Base-by-base conservation (phyloP, 805 yeast species). In the Torulaspora indica region DNA sequence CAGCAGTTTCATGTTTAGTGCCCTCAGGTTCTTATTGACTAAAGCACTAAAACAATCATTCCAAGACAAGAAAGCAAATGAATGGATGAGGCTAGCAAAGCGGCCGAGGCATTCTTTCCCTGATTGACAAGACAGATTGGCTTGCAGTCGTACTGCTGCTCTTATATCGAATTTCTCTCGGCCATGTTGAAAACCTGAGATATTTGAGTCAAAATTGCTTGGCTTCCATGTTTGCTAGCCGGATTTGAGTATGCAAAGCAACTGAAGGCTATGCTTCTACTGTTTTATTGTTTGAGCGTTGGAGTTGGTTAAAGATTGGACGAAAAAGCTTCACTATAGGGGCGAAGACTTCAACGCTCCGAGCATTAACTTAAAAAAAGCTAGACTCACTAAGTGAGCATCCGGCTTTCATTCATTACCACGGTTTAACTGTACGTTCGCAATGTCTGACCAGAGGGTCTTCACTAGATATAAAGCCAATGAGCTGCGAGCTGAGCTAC, bases 401-500 rank as follows among this genome's bases (percentile, higher is more conserved):
- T n/a, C 17, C 14, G 22, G 18, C 5, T 33, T 7, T 18, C 6
- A n/a, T 4, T 12, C 14, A 10, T 23, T 10, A 18, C 20, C 6
- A 13, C 37, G 10, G 22, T 14, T 31, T 9, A 9, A 12, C 15
- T 9, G 10, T 14, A 31, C 15, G 12, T 15, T 31, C 8, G 22
- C 20, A 6, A 61, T 61, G 66, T 59, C 63, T 1, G 67, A 63
- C 33, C 65, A 59, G 40, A 52, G 57, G 31, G 33, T 61, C 8
- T 63, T 63, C 44, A 54, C 61, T 1, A 57, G 57, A 22, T 60
- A 58, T 36, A 61, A 52, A 40, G 67, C 73, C 0, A 49, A 46
- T 32, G 74, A 70, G 40, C 56, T 70, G 10, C 40, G 53, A 14
- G 44, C 57, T 2, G 70, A 66, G 45, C 40, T 66, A 10, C 66